Percentiles rank a stretch among this genome's conserved stretches.
Evolutionary conservation across 208 protist species (phyloP).

Genomic region (Crithidia acanthocephali): DNA sequence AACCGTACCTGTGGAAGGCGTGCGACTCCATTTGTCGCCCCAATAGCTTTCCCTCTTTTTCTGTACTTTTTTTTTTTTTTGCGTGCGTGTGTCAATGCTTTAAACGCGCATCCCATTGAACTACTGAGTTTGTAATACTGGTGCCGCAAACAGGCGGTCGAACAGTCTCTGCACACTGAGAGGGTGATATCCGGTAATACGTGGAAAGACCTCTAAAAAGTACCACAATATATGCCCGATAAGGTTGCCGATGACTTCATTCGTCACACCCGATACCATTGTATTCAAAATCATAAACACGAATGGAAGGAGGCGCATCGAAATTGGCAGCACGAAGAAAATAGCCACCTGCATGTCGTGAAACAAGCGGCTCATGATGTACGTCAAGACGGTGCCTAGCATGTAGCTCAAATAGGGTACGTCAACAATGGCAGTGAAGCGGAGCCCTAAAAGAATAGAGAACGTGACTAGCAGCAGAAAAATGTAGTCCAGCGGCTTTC

Average conservation of each 20-base stretch:
- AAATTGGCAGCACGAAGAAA: slow-evolving; percentile 57
- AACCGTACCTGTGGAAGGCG: too few species aligned
- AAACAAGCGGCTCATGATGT: slow-evolving; percentile 71
- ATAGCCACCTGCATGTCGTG: slow-evolving; percentile 62
- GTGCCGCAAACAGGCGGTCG: slow-evolving; percentile 23
- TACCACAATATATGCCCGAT: slow-evolving; percentile 86
- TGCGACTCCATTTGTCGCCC: too few species aligned
- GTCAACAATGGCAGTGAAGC: slow-evolving; percentile 52
- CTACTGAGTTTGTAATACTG: slow-evolving; percentile 6
- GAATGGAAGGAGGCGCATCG: slow-evolving; percentile 59
- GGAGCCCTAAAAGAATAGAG: slow-evolving; percentile 52
- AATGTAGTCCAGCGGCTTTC: slow-evolving; percentile 67
- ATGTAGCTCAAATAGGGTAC: slow-evolving; percentile 57
- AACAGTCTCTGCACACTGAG: slow-evolving; percentile 58
- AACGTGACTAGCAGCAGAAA: slow-evolving; percentile 57
- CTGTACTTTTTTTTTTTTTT: neutral
- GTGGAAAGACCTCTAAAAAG: slow-evolving; percentile 85
- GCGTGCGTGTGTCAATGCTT: neutral
- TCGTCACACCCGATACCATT: slow-evolving; percentile 29
- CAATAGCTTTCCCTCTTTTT: too few species aligned
- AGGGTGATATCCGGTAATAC: slow-evolving; percentile 71
- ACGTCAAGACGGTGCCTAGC: slow-evolving; percentile 65
- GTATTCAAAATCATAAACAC: slow-evolving; percentile 53
- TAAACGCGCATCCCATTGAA: neutral
- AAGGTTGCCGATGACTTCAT: slow-evolving; percentile 51